A percentile compares a stretch with the other conserved stretches of the same genome.
phyloP scores from a whole-genome alignment of 208 protist genomes.

The Tritrichomonas foetus region DNA sequence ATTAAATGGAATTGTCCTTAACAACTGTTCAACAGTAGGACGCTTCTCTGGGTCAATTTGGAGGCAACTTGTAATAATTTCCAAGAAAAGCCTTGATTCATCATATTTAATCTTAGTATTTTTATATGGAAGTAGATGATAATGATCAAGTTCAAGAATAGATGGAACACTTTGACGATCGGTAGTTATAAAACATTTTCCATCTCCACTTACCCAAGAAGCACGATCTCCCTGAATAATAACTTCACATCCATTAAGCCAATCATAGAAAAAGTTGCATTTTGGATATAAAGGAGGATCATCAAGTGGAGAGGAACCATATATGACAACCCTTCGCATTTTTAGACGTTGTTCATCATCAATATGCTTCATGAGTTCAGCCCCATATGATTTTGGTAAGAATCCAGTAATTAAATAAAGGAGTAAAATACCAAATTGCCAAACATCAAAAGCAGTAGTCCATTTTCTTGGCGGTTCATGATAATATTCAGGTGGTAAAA shows the following conservation, averaged over 20 bases:
- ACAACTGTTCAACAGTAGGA: conserved; percentile 8
- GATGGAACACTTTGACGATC: too few species aligned
- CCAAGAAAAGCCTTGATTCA: not conserved
- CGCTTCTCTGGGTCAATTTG: not conserved
- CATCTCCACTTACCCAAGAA: too few species aligned
- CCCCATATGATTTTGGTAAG: not conserved
- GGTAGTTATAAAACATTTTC: too few species aligned
- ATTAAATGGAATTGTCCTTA: not conserved
- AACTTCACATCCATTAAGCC: not conserved
- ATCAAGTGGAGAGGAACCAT: not conserved
- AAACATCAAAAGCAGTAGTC: not conserved
- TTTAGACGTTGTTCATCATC: too few species aligned
- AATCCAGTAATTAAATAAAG: not conserved
- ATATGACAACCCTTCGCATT: too few species aligned
- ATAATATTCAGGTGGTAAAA: conserved; percentile 1
- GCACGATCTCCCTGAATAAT: not conserved
- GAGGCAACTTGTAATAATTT: not conserved
- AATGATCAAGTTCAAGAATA: not conserved
- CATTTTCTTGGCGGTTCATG: not conserved
- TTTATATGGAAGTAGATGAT: not conserved
- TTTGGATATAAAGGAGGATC: conserved; percentile 16
- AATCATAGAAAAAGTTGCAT: conserved; percentile 32
- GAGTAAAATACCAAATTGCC: not conserved
- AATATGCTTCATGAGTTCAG: not conserved
- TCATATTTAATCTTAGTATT: not conserved